These are phyloP conservation scores for Hyparrhenia diplandra DNA, from an alignment of 176 grass and related monocot genomes.

Conservation along the genomic window DNA sequence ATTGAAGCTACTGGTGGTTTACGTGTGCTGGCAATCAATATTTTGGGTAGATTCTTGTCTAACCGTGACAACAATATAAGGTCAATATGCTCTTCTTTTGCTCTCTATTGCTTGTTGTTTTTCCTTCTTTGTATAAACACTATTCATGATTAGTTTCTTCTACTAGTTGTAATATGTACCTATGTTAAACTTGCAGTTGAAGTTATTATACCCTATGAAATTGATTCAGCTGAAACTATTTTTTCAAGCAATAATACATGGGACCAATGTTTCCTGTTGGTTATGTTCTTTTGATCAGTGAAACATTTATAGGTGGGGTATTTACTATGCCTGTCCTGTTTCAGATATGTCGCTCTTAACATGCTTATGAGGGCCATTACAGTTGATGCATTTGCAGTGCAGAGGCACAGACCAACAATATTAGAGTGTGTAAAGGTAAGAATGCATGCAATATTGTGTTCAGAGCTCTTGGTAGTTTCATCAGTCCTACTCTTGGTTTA, in stretches of 20 bases:
- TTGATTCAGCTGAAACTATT: not conserved
- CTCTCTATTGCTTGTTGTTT: not conserved
- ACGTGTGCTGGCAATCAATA: slow-evolving; percentile 93
- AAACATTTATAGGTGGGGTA: not conserved
- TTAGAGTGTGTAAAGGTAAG: slow-evolving; percentile 96
- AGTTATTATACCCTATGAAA: slow-evolving; percentile 16
- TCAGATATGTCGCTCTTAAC: slow-evolving; percentile 96
- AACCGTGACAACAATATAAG: slow-evolving; percentile 99
- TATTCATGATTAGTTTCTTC: not conserved
- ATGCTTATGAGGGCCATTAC: slow-evolving; percentile 90
- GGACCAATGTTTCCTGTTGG: not conserved
- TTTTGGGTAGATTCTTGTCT: slow-evolving; percentile 95
- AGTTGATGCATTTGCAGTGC: slow-evolving; percentile 88
- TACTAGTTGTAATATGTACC: slow-evolving; percentile 6
- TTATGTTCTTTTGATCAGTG: slow-evolving; percentile 22
- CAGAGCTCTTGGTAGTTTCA: not conserved
- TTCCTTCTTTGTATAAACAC: not conserved
- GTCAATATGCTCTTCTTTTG: slow-evolving; percentile 31
- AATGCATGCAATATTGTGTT: not conserved
- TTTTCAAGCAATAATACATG: slow-evolving; percentile 1
- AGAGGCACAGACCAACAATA: slow-evolving; percentile 94
- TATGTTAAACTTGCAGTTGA: not conserved
- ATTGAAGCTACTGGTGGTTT: slow-evolving; percentile 92
- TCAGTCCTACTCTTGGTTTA: not conserved
- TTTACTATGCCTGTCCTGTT: slow-evolving; percentile 22